These are phyloP conservation scores for Anaeramoeba flamelloides DNA, from an alignment of 78 protist species.

Conservation along the genomic window DNA sequence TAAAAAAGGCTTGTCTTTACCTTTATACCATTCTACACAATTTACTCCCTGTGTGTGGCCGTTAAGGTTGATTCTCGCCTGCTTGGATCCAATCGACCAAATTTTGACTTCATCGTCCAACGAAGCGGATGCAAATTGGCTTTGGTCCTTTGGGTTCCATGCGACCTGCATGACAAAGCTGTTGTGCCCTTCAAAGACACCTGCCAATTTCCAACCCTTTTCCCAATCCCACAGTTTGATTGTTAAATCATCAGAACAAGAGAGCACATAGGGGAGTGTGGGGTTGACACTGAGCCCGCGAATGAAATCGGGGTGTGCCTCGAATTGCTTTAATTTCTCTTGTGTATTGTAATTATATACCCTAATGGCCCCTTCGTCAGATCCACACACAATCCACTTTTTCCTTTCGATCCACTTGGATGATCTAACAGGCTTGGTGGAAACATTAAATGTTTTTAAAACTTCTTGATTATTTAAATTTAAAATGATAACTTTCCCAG, in stretches of 20 bases:
- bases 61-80: constrained; percentile 84
- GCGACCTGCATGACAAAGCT: constrained; percentile 80
- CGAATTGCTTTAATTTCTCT: constrained; percentile 71
- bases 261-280: constrained; percentile 61
- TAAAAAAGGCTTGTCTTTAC: constrained; percentile 87
- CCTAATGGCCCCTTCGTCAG: constrained; percentile 62
- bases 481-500: constrained; percentile 79
- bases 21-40: constrained; percentile 64
- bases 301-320: constrained; percentile 90
- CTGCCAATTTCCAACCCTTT: constrained; percentile 49
- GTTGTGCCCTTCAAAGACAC: constrained; percentile 82
- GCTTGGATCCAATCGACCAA: constrained; percentile 63
- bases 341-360: constrained; percentile 86
- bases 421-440: constrained; percentile 46
- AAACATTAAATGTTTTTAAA: not conserved
- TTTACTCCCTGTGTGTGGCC: constrained; percentile 96
- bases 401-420: constrained; percentile 76
- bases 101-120: constrained; percentile 82
- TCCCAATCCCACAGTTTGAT: constrained; percentile 94
- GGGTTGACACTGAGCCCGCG: constrained; percentile 89
- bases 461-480: constrained; percentile 65
- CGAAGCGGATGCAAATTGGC: constrained; percentile 89
- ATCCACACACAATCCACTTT: constrained; percentile 77
- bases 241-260: constrained; percentile 84
- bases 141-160: constrained; percentile 87